Base-by-base conservation (phyloP, 139 green algal species). In the Raphidocelis subcapitata region DNA sequence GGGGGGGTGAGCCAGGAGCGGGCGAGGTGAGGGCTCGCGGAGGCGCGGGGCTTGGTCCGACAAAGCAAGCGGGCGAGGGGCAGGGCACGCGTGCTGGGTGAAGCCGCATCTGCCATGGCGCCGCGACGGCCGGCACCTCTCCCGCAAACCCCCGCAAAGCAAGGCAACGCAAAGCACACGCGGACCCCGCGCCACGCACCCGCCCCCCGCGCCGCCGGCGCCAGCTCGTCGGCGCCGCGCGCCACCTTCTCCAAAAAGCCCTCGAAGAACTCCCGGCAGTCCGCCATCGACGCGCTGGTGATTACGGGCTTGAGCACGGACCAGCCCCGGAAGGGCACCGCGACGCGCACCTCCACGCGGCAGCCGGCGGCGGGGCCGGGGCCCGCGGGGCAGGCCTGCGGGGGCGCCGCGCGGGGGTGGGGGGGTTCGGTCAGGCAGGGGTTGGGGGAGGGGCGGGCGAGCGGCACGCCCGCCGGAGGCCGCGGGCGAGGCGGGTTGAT, bases 251-350 rank as follows among this genome's bases (percentile, higher is more conserved):
- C 41, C 3, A 70, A 26, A 24, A 70, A 70, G n/a, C 55, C 64
- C 36, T 20, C 33, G 41, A 60, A 70, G 41, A 70, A 70, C 14
- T 29, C 41, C 28, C 32, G 47, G 62, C 70, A 77, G 61, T 77
- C 70, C 21, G 4, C 14, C 12, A 77, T 21, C 32, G 56, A 70
- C 1, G 70, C 56, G 37, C 21, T 64, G 49, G 28, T 70, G 47
- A 77, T 77, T 31, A 77, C 44, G 47, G 60, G 21, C 24, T 55
- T 64, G 14, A 77, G 24, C 5, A 77, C 4, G 32, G 46, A 77
- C 23, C 60, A 33, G 31, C 69, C 63, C 31, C 8, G 1, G 24
- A 77, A 77, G 47, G 70, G 70, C 31, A 77, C 70, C 23, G 60
- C 70, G 29, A 77, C 70, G 31, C 62, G 35, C 14, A 77, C 64